Conservation (phyloP, 1,284 basidiomycete genomes). For the Moesziomyces sp. region DNA sequence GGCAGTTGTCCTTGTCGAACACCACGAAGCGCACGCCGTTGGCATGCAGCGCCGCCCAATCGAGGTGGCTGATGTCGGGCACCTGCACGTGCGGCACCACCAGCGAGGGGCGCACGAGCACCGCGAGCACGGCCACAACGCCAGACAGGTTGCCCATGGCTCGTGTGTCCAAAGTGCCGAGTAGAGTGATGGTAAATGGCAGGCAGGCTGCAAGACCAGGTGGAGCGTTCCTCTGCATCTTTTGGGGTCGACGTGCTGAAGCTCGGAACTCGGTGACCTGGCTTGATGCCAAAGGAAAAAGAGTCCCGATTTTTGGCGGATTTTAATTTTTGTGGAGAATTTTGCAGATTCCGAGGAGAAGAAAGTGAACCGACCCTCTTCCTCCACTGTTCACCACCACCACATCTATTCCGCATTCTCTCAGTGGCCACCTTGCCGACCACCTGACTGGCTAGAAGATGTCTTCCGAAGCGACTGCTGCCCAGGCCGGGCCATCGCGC, state of each 20-base stretch:
- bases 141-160: constrained; percentile 76
- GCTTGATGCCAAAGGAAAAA: too few species aligned
- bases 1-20: constrained; percentile 97
- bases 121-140: constrained; percentile 78
- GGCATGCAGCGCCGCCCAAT: constrained; percentile 80
- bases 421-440: background rate
- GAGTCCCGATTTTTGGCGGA: background rate
- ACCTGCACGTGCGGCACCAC: constrained; percentile 79
- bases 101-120: constrained; percentile 78
- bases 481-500: constrained; percentile 19
- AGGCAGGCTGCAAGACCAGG: background rate
- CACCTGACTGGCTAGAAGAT: background rate
- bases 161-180: background rate
- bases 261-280: constrained; percentile 27
- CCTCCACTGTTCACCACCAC: background rate
- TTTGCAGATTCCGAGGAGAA: constrained; percentile 6
- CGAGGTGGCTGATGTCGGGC: constrained; percentile 85
- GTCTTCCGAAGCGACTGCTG: constrained; percentile 5
- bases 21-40: constrained; percentile 87
- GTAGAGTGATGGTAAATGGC: background rate
- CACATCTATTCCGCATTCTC: background rate
- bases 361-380: background rate
- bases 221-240: background rate
- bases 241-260: background rate
- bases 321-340: constrained; percentile 13